These are phyloP conservation scores for Bromus sterilis DNA, from an alignment of 176 grass and related monocot species.

Conservation along the genomic window DNA sequence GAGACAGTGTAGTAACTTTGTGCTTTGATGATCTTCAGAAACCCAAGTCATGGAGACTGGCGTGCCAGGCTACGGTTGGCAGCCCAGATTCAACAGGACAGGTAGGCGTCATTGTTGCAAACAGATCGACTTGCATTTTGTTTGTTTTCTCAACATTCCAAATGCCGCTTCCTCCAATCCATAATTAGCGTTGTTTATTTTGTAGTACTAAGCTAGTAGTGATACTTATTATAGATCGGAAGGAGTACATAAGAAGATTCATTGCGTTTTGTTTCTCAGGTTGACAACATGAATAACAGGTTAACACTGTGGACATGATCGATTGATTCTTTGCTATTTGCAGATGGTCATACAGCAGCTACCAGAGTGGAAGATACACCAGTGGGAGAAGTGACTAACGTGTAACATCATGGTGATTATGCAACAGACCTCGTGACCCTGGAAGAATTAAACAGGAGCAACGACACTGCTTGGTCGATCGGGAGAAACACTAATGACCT, in stretches of 20 bases:
- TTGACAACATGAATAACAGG: background rate
- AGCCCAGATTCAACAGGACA: constrained; percentile 78
- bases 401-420: background rate
- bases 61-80: constrained; percentile 80
- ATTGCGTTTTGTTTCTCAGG: background rate
- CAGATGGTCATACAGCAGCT: constrained; percentile 92
- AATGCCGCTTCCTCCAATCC: no score
- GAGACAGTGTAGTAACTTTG: background rate
- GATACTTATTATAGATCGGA: no score
- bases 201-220: no score
- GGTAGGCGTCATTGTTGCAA: background rate
- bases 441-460: background rate
- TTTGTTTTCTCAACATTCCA: background rate
- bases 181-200: no score
- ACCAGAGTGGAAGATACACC: constrained; percentile 80
- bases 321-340: background rate
- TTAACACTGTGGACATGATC: no score
- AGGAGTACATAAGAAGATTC: no score
- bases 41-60: constrained; percentile 88
- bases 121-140: background rate
- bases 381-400: constrained; percentile 48
- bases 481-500: background rate
- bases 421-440: background rate
- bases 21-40: constrained; percentile 35
- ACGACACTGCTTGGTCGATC: background rate